A percentile compares a stretch with the other conserved stretches of the same genome.
Evolutionary conservation across 2,329 filamentous ascomycete genomes (phyloP).

Genomic region (Stemphylium beticola): DNA sequence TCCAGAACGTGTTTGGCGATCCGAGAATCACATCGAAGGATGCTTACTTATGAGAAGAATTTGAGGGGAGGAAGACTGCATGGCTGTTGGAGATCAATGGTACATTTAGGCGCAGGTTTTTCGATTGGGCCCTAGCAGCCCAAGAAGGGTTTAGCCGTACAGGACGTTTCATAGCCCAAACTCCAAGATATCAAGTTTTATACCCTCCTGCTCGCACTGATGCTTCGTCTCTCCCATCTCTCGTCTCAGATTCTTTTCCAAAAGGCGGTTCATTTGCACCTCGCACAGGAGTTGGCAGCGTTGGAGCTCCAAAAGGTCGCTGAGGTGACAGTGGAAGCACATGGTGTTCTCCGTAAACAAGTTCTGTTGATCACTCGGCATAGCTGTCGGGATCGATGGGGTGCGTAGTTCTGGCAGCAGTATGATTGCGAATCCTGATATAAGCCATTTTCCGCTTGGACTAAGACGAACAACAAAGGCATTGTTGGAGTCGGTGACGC

Average conservation of each 20-base stretch:
- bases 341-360: not conserved
- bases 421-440: constrained; percentile 15
- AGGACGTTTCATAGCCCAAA: constrained; percentile 2
- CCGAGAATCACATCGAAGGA: no score
- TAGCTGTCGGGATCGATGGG: not conserved
- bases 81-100: no score
- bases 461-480: constrained; percentile 10
- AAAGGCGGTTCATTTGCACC: constrained; percentile 10
- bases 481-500: constrained; percentile 11
- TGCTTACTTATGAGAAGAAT: no score
- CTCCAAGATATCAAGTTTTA: not conserved
- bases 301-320: constrained; percentile 19
- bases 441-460: constrained; percentile 10
- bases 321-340: constrained; percentile 25
- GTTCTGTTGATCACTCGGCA: not conserved
- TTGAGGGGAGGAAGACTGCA: no score
- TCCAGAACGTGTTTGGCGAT: no score
- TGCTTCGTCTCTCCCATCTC: constrained; percentile 1
- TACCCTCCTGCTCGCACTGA: constrained; percentile 3
- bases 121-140: not conserved
- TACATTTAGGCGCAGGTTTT: not conserved
- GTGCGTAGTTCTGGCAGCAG: constrained; percentile 10
- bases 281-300: constrained; percentile 17
- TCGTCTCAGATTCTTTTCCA: constrained; percentile 10
- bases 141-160: no score